phyloP scores from a whole-genome alignment of 495 filamentous ascomycete species.

The Hypomontagnella monticulosa region DNA sequence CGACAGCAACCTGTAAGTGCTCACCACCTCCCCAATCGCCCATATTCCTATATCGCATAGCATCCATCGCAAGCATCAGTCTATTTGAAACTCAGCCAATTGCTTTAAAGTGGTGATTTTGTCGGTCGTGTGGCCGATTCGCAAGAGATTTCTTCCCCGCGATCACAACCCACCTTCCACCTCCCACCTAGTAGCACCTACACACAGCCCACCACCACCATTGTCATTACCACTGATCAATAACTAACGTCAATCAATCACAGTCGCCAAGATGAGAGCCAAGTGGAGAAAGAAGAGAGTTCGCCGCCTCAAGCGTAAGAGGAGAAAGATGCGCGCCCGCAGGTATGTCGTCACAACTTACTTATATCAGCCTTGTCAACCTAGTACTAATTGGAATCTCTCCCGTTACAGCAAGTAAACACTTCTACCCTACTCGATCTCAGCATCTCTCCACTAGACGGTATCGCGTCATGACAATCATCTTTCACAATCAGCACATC shows the following conservation, averaged over 20 bases:
- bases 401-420: conserved; percentile 73
- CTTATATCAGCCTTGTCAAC: not conserved
- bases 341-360: conserved; percentile 62
- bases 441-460: conserved; percentile 57
- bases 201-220: conserved; percentile 22
- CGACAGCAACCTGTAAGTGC: conserved; percentile 41
- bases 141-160: conserved; percentile 27
- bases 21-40: not conserved
- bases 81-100: not conserved
- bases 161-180: conserved; percentile 2
- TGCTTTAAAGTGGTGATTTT: conserved; percentile 8
- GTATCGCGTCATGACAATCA: conserved; percentile 47
- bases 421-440: conserved; percentile 64
- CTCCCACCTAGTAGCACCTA: not conserved
- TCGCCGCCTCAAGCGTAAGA: conserved; percentile 97
- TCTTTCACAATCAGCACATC: conserved; percentile 24
- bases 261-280: conserved; percentile 86
- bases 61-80: not conserved
- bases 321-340: conserved; percentile 97
- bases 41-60: not conserved
- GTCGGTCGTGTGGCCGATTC: conserved; percentile 3
- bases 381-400: conserved; percentile 36
- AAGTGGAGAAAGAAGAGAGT: conserved; percentile 99
- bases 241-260: conserved; percentile 37
- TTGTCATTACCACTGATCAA: conserved; percentile 25